These are phyloP conservation scores for Hypoxylon lienhwacheense DNA, from an alignment of 495 filamentous ascomycete genomes.

Conservation along the genomic window DNA sequence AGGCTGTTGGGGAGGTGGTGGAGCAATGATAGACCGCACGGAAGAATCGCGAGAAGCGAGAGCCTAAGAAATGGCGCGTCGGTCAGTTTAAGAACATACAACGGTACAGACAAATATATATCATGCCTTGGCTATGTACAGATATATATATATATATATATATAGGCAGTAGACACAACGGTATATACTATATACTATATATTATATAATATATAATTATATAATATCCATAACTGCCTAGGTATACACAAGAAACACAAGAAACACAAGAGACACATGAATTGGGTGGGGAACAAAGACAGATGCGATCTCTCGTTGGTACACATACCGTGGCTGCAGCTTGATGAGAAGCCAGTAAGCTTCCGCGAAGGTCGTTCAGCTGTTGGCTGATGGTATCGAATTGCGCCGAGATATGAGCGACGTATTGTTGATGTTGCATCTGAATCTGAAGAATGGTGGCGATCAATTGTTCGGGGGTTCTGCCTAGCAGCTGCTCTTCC, in stretches of 20 bases:
- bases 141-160: no score
- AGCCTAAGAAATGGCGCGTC: conserved; percentile 23
- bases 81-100: conserved; percentile 18
- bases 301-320: background rate
- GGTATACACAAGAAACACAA: no score
- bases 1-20: conserved; percentile 34
- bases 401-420: conserved; percentile 39
- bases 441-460: conserved; percentile 40
- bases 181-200: no score
- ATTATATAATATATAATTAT: no score
- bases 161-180: no score
- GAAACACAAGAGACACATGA: no score
- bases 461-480: conserved; percentile 39
- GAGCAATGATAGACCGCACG: conserved; percentile 30
- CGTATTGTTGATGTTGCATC: conserved; percentile 39
- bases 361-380: conserved; percentile 36
- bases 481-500: conserved; percentile 38
- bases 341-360: conserved; percentile 39
- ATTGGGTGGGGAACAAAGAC: background rate
- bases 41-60: conserved; percentile 30
- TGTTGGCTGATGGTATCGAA: conserved; percentile 39
- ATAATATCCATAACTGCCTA: no score
- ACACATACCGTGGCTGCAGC: conserved; percentile 37
- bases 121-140: no score
- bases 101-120: no score